These are phyloP conservation scores for Colletotrichum cereale DNA, from an alignment of 2,329 filamentous ascomycete species.

Conservation along the genomic window DNA sequence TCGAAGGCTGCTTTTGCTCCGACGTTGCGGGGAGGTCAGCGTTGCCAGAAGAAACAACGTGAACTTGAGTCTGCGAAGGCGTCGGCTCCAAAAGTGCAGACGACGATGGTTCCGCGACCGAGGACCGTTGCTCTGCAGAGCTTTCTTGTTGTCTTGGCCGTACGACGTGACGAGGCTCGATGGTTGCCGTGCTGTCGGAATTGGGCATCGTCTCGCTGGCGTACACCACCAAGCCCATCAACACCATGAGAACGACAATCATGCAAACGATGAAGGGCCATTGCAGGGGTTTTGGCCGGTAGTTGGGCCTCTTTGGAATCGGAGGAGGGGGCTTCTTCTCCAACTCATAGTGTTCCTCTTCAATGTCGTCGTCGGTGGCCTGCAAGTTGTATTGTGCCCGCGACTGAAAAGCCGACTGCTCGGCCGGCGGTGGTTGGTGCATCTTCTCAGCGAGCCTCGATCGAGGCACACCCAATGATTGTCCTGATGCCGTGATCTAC, in stretches of 20 bases:
- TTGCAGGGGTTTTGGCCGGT: constrained; percentile 49
- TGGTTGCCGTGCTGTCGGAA: constrained; percentile 47
- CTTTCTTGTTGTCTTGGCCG: neutral
- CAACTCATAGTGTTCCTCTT: constrained; percentile 32
- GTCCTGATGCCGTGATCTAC: neutral
- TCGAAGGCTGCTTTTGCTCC: neutral
- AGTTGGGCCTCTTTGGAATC: constrained; percentile 42
- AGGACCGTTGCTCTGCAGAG: constrained; percentile 1
- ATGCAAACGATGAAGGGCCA: constrained; percentile 49
- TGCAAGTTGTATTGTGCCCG: constrained; percentile 49
- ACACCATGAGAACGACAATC: constrained; percentile 44
- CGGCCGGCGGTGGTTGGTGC: constrained; percentile 27
- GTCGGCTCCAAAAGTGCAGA: neutral
- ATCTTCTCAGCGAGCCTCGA: neutral
- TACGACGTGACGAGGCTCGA: constrained; percentile 38
- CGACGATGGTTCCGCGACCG: neutral
- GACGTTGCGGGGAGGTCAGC: neutral
- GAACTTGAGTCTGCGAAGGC: neutral
- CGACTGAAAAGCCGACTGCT: constrained; percentile 47
- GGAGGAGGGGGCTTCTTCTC: constrained; percentile 15
- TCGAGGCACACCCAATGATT: neutral
- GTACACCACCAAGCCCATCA: constrained; percentile 47
- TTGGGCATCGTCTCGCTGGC: constrained; percentile 48
- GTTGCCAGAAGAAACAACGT: neutral
- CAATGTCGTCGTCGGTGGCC: constrained; percentile 45